phyloP scores from a whole-genome alignment of 1,284 basidiomycete species.

The Thecaphora frezii region DNA sequence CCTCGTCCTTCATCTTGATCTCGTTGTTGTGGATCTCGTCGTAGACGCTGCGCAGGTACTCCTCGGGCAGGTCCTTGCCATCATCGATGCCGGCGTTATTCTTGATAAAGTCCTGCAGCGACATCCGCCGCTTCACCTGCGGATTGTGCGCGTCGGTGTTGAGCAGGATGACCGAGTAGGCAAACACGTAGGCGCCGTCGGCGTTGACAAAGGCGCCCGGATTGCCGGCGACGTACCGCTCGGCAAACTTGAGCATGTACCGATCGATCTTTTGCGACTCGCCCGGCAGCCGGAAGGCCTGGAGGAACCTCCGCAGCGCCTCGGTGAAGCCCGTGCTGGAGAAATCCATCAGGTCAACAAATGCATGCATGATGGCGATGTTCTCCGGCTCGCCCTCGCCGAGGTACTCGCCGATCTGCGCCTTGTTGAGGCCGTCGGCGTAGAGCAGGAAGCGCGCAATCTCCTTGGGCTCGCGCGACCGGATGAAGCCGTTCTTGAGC shows the following conservation, averaged over 20 bases:
- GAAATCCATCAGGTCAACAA: constrained; percentile 59
- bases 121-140: constrained; percentile 59
- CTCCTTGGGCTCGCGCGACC: constrained; percentile 72
- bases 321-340: constrained; percentile 51
- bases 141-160: constrained; percentile 59
- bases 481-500: constrained; percentile 84
- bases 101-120: constrained; percentile 56
- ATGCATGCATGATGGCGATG: constrained; percentile 59
- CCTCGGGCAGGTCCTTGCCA: constrained; percentile 53
- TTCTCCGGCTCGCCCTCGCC: constrained; percentile 64
- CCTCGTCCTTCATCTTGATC: constrained; percentile 60
- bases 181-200: constrained; percentile 59
- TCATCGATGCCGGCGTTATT: constrained; percentile 59
- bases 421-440: constrained; percentile 91
- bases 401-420: constrained; percentile 95
- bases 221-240: constrained; percentile 56
- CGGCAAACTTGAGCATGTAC: constrained; percentile 60
- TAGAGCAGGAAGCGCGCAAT: constrained; percentile 83
- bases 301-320: constrained; percentile 54
- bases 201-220: constrained; percentile 56
- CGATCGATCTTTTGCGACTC: constrained; percentile 59
- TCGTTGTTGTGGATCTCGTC: constrained; percentile 58
- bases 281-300: constrained; percentile 57
- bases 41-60: constrained; percentile 48
- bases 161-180: constrained; percentile 59